A percentile compares a stretch with the other conserved stretches of the same genome.
These are phyloP conservation scores for Chaetomidium leptoderma DNA, from an alignment of 495 filamentous ascomycete species.

Conservation along the genomic window DNA sequence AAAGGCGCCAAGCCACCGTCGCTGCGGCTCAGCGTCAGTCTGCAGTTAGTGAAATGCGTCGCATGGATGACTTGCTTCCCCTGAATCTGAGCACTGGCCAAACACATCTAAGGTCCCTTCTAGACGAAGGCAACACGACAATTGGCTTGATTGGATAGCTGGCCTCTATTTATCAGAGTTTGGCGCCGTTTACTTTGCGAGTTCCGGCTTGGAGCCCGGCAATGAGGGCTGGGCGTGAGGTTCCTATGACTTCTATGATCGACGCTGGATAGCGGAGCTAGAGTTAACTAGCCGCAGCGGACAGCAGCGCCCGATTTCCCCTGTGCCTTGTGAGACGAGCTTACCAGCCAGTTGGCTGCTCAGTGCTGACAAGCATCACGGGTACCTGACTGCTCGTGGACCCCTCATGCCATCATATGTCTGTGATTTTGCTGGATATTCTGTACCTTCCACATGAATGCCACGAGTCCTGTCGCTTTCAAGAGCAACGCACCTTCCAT, in stretches of 20 bases:
- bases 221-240: background rate
- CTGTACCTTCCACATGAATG: background rate
- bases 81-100: background rate
- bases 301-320: background rate
- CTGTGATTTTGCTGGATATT: no score
- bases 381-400: background rate
- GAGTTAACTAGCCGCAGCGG: slow-evolving; percentile 7
- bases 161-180: background rate
- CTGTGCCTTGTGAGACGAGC: background rate
- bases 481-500: no score
- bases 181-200: background rate
- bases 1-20: slow-evolving; percentile 12
- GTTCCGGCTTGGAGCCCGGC: background rate
- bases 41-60: background rate
- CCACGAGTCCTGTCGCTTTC: background rate
- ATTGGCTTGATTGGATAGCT: background rate
- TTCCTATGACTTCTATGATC: slow-evolving; percentile 1
- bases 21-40: background rate
- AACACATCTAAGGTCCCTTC: background rate
- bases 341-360: background rate
- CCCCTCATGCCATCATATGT: background rate
- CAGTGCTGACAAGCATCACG: background rate
- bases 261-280: background rate
- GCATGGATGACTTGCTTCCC: background rate
- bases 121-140: background rate